Evolutionary conservation across 768 basidiomycete genomes (phyloP).

Genomic region (Panaeolus papilionaceus): DNA sequence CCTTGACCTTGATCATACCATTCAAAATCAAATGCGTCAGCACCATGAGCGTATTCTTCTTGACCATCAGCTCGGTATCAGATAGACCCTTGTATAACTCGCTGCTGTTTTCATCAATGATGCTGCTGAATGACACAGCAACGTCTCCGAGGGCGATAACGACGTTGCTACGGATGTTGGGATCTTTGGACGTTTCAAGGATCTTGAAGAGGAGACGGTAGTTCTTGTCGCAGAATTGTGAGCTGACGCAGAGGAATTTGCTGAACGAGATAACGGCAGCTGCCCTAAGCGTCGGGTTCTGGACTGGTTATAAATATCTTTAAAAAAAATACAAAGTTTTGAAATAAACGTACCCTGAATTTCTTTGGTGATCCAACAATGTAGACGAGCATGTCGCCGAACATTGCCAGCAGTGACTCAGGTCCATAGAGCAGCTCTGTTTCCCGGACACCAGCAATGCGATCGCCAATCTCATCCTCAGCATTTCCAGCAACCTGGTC

Average conservation of each 20-base stretch:
- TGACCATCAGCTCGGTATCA: conserved; percentile 86
- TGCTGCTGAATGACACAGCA: conserved; percentile 96
- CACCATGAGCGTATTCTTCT: conserved; percentile 99
- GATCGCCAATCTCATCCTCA: conserved; percentile 97
- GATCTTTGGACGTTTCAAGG: conserved; percentile 88
- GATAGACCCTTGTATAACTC: conserved; percentile 94
- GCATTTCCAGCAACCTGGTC: conserved; percentile 98
- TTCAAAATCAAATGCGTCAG: conserved; percentile 96
- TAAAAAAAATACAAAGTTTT: not conserved
- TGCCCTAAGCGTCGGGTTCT: conserved; percentile 89
- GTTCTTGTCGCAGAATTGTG: conserved; percentile 91
- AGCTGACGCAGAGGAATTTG: conserved; percentile 96
- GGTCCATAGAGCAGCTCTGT: conserved; percentile 86
- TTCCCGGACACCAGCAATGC: conserved; percentile 85
- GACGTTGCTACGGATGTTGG: conserved; percentile 93
- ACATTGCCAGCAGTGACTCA: conserved; percentile 80
- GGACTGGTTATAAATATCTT: conserved; percentile 16
- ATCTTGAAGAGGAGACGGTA: conserved; percentile 92
- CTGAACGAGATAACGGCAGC: conserved; percentile 89
- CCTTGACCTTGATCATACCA: conserved; percentile 99
- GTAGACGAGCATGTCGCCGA: conserved; percentile 89
- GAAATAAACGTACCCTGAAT: conserved; percentile 71
- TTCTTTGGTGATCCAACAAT: conserved; percentile 90
- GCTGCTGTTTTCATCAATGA: conserved; percentile 97
- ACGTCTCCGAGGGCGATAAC: conserved; percentile 98